Conservation (phyloP, 257 asterid species). For the Solanum ossicruentum region DNA sequence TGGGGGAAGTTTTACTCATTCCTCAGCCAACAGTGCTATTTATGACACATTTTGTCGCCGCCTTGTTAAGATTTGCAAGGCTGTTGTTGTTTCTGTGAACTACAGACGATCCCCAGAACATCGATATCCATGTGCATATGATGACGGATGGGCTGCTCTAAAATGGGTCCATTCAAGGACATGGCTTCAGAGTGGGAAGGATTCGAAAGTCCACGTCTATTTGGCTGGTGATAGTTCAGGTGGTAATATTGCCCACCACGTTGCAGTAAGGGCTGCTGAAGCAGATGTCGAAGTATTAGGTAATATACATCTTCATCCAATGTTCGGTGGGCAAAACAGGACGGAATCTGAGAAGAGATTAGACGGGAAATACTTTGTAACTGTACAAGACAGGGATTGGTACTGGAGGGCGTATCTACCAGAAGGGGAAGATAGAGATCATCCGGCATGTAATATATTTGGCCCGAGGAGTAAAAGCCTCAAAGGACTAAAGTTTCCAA, state of each 20-base stretch:
- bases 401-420: slow-evolving; percentile 83
- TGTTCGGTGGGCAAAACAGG: slow-evolving; percentile 69
- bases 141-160: slow-evolving; percentile 76
- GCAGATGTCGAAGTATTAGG: slow-evolving; percentile 50
- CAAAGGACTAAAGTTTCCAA: slow-evolving; percentile 36
- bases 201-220: slow-evolving; percentile 37
- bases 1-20: slow-evolving; percentile 92
- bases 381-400: slow-evolving; percentile 72
- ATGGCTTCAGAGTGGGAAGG: slow-evolving; percentile 57
- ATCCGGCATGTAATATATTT: slow-evolving; percentile 77
- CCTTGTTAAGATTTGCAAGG: slow-evolving; percentile 45
- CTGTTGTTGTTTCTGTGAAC: slow-evolving; percentile 72
- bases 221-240: slow-evolving; percentile 83
- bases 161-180: slow-evolving; percentile 56
- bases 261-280: slow-evolving; percentile 55
- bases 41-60: slow-evolving; percentile 82
- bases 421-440: slow-evolving; percentile 71
- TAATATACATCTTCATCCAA: slow-evolving; percentile 55
- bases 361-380: slow-evolving; percentile 70
- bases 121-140: slow-evolving; percentile 64
- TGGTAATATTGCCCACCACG: slow-evolving; percentile 77
- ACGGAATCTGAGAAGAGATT: slow-evolving; percentile 53
- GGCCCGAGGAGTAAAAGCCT: slow-evolving; percentile 46
- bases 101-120: slow-evolving; percentile 74
- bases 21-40: slow-evolving; percentile 78